Evolutionary conservation across 441 rosid species (phyloP), one percentile per base, ranked within the genome.

Genomic region (Syzygium syzygioides): DNA sequence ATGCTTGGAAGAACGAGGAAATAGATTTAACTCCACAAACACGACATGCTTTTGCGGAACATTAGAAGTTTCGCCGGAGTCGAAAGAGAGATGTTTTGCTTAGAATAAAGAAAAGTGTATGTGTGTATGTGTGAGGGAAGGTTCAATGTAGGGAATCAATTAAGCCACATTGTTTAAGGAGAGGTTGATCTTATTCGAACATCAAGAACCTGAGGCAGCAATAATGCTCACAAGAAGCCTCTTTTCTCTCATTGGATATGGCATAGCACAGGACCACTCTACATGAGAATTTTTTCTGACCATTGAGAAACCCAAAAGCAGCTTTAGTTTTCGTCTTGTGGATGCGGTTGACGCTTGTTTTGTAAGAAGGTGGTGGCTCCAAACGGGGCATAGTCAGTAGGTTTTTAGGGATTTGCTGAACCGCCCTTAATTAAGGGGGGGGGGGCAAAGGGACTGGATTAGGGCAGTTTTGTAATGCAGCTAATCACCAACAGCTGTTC

Each of bases 401-500:
- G 48, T 52, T 85, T 85, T 32, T 30, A 32, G 87, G 87, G 87
- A 54, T 55, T 85, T 59, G 30, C 62, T 9, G 32, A 85, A 55
- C 62, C 37, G 66, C 62, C 50, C 18, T 85, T 85, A 55, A 85
- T 85, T 30, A 85, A 48, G 86, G 45, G 57, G 37, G 60, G 23
- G 86, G 17, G 4, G 53, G 5, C 28, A 7, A 84, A 10, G 45
- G 66, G 62, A 55, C 55, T 26, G 50, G 59, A 54, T 85, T 54
- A 55, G 28, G 80, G 83, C 52, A 76, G 83, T 76, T 76, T 76
- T 76, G 20, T 55, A 55, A 54, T 37, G 41, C 71, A 80, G 86
- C 79, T 88, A 88, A 57, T 80, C 89, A 88, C 68, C 57, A 79
- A 55, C 56, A 34, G 66, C 87, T 85, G 66, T 85, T 59, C 9